Evolutionary conservation across 306 rosid species (phyloP).

Genomic region (Spatholobus suberectus): DNA sequence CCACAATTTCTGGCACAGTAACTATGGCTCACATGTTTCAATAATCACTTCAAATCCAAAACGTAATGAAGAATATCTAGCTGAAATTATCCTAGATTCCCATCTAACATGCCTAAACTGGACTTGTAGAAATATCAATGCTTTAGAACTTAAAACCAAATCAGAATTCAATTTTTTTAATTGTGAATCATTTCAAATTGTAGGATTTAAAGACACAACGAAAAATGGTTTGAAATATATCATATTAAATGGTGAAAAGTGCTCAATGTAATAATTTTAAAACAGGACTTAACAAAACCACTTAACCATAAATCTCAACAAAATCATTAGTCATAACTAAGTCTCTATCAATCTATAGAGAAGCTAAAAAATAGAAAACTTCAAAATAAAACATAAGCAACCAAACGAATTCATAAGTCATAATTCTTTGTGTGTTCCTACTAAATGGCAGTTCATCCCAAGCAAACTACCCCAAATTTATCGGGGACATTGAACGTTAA

Average conservation of each 20-base stretch:
- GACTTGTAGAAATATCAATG: neutral
- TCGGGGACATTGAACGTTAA: neutral
- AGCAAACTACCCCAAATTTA: neutral
- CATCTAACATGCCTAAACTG: neutral
- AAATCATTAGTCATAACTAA: neutral
- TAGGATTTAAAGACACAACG: neutral
- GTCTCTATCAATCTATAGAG: neutral
- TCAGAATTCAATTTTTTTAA: neutral
- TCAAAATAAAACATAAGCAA: neutral
- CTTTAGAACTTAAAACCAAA: neutral
- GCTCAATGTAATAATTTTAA: neutral
- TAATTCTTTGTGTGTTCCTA: neutral
- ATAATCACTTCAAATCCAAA: neutral
- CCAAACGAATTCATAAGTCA: neutral
- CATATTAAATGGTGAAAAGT: neutral
- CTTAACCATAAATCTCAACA: neutral
- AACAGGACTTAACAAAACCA: neutral
- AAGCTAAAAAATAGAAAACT: neutral
- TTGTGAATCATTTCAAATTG: neutral
- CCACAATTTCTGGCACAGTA: neutral
- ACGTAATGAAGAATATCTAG: neutral
- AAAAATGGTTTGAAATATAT: neutral
- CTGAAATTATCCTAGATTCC: neutral
- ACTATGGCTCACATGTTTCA: neutral
- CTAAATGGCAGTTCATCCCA: neutral